Evolutionary conservation across 2,329 filamentous ascomycete species (phyloP), one percentile per base, ranked within the genome.

Genomic region (Aspergillus hiratsukae): DNA sequence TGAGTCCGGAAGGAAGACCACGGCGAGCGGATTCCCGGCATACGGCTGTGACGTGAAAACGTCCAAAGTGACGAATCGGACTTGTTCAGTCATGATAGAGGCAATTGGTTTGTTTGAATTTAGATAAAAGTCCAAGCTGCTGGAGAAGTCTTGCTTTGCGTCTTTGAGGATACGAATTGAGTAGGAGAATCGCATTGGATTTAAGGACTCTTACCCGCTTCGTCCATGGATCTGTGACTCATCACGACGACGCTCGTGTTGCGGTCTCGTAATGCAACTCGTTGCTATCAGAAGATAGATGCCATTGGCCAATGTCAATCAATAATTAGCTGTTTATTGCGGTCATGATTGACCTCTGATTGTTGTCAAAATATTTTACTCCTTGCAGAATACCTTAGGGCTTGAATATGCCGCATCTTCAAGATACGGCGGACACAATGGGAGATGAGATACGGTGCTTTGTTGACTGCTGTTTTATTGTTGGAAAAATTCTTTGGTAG

Each of bases 11-110:
- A 84, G 69, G 43, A 75, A 72, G 58, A 84, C 76, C n/a, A 85
- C 75, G n/a, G 78, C 82, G 1, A 85, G 72, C 2, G 80, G 82
- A 58, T 85, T 84, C 46, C 82, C 82, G 4, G 61, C 62, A 62
- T 73, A 77, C n/a, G 66, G 65, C 28, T 68, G 67, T 25, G 68
- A 69, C 17, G 76, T 77, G 68, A 77, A 78, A 59, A 78, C 75
- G 60, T 78, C 75, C 27, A 77, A 66, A 10, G 72, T 75, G 57
- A 71, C 58, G 58, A 67, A 75, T 25, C 62, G 59, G 6, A 69
- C 60, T 56, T 65, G 62, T 51, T 51, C 19, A 29, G 65, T 57
- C 68, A 71, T 71, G 35, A 27, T 58, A 5, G 49, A 7, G 49
- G 49, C 31, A 11, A 23, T 2, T 50, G 14, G 11, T 21, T 11